phyloP scores from a whole-genome alignment of 352 stramenopile genomes.

The Phytophthora pluvialis region DNA sequence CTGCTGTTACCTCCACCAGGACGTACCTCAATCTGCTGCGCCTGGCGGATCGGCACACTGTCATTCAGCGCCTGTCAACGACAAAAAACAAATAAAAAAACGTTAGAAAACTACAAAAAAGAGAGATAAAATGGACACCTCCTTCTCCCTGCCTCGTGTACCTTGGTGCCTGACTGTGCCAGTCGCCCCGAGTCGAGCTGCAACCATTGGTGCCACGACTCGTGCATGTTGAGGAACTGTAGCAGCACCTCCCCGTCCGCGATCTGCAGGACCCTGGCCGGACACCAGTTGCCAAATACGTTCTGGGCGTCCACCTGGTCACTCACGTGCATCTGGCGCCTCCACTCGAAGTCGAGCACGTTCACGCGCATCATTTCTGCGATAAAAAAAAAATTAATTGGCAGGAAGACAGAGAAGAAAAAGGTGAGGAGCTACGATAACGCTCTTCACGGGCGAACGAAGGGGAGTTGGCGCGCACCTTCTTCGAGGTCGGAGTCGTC shows the following conservation, averaged over 20 bases:
- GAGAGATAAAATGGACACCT: background rate
- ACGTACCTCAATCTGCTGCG: conserved; percentile 77
- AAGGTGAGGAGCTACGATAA: conserved; percentile 12
- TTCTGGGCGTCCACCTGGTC: conserved; percentile 83
- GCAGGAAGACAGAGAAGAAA: conserved; percentile 2
- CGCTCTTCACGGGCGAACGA: background rate
- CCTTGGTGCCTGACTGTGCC: conserved; percentile 61
- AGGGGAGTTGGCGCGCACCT: conserved; percentile 37
- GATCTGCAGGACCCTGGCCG: conserved; percentile 64
- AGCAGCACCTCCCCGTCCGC: conserved; percentile 67
- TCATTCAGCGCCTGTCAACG: conserved; percentile 56
- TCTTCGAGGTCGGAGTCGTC: conserved; percentile 85
- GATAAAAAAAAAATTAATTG: conserved; percentile 11
- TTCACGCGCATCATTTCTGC: conserved; percentile 88
- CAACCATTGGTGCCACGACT: conserved; percentile 74
- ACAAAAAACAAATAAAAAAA: background rate
- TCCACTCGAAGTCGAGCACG: conserved; percentile 72
- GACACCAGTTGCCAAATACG: conserved; percentile 86
- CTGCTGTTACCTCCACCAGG: conserved; percentile 37
- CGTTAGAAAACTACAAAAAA: conserved; percentile 1
- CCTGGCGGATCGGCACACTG: conserved; percentile 62
- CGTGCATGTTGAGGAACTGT: conserved; percentile 86
- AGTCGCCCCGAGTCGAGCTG: conserved; percentile 69
- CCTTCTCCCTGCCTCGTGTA: conserved; percentile 10
- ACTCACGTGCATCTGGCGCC: conserved; percentile 64